Conservation (phyloP, 169 alveolate genomes). For the Plasmodium ovale region DNA sequence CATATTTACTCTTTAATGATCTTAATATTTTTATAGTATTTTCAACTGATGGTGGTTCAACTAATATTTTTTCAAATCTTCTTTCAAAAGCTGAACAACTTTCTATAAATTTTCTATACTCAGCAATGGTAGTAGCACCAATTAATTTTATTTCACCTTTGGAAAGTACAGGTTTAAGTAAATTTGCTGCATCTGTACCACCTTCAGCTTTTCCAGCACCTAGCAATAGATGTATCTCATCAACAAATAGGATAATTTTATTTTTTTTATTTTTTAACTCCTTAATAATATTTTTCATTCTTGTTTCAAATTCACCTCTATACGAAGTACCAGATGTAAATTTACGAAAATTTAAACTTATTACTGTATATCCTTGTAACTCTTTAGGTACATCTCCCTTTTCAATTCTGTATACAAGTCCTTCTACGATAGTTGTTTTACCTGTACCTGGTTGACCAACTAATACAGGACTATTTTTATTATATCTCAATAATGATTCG, state of each 20-base stretch:
- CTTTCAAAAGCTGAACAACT: constrained; percentile 81
- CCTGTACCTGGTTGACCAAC: constrained; percentile 77
- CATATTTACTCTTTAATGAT: constrained; percentile 74
- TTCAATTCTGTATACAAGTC: constrained; percentile 68
- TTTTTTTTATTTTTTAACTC: constrained; percentile 71
- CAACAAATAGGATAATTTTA: constrained; percentile 78
- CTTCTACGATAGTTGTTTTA: constrained; percentile 76
- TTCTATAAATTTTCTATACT: constrained; percentile 77
- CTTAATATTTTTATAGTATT: constrained; percentile 75
- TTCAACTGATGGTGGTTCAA: constrained; percentile 76
- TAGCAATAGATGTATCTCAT: constrained; percentile 78
- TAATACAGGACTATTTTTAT: constrained; percentile 74
- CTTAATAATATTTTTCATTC: constrained; percentile 76
- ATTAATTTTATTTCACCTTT: constrained; percentile 77
- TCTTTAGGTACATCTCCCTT: constrained; percentile 75
- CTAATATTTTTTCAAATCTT: constrained; percentile 77
- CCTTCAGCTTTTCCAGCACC: constrained; percentile 80
- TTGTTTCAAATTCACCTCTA: constrained; percentile 77
- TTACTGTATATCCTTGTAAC: constrained; percentile 60
- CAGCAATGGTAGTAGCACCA: constrained; percentile 80
- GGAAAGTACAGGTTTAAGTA: constrained; percentile 79
- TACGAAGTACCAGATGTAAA: constrained; percentile 74
- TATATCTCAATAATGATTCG: constrained; percentile 62
- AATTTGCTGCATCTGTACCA: constrained; percentile 77
- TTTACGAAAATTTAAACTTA: constrained; percentile 66